phyloP scores from a whole-genome alignment of 1,139 yeast genomes.

The Pichia sp. region DNA sequence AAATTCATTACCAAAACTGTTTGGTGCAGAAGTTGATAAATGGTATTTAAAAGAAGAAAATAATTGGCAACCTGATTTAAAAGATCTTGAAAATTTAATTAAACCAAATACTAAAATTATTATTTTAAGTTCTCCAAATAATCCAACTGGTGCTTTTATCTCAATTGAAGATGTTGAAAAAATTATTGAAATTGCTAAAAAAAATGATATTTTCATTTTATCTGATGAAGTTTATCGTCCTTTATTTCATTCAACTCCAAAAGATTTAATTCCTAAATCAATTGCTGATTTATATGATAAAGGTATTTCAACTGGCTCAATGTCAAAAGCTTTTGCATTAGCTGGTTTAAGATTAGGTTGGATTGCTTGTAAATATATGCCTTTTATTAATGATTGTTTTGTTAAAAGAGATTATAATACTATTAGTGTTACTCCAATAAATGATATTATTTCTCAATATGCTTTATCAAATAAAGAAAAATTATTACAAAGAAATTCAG shows the following conservation, averaged over 20 bases:
- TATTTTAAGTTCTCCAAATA: slow-evolving; percentile 49
- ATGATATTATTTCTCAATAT: neutral
- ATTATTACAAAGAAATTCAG: neutral
- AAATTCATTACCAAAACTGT: slow-evolving; percentile 43
- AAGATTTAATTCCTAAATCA: slow-evolving; percentile 33
- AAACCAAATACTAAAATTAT: slow-evolving; percentile 39
- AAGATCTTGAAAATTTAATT: slow-evolving; percentile 30
- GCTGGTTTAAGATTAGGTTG: slow-evolving; percentile 56
- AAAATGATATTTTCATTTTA: slow-evolving; percentile 34
- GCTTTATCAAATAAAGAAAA: neutral
- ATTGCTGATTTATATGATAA: slow-evolving; percentile 40
- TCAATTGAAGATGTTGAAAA: slow-evolving; percentile 31
- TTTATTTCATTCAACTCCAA: slow-evolving; percentile 36
- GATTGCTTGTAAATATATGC: slow-evolving; percentile 37
- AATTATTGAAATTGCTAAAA: slow-evolving; percentile 37
- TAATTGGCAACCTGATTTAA: slow-evolving; percentile 35
- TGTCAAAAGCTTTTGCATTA: slow-evolving; percentile 49
- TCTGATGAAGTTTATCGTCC: slow-evolving; percentile 58
- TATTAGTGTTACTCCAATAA: slow-evolving; percentile 23
- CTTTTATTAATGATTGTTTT: slow-evolving; percentile 32
- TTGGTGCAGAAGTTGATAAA: slow-evolving; percentile 40
- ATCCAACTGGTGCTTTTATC: slow-evolving; percentile 50
- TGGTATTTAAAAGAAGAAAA: slow-evolving; percentile 34
- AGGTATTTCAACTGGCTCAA: slow-evolving; percentile 45
- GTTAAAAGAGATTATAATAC: slow-evolving; percentile 48